Evolutionary conservation across 257 asterid genomes (phyloP), one percentile per base, ranked within the genome.

Genomic region (Gentiana straminea): DNA sequence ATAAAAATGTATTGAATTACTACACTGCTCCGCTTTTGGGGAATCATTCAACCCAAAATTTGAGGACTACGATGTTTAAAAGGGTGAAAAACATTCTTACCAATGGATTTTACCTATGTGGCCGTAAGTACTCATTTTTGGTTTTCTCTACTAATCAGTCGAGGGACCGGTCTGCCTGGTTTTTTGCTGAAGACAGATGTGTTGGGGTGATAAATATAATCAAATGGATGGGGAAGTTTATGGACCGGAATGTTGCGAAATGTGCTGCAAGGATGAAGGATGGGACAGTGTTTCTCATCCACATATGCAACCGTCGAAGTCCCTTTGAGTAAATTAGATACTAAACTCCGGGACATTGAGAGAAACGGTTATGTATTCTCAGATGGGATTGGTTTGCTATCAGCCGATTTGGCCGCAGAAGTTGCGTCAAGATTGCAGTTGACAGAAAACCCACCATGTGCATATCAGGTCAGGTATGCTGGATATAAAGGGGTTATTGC

Each of bases 271-370:
- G 97, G 70, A 81, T 92, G 92, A 36, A 76, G 97, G 70, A 81
- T 92, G 92, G 97, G 98, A 5, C 94, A 77, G 51, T 92, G 97
- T 77, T 88, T 88, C 79, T 92, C 97, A 24, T 92, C 95, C 11
- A 92, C 98, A 43, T 88, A 85, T 68, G 95, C 95, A 33, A 88
- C 98, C n/a, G 79, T 88, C 35, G 76, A 78, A 61, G 94, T 88
- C 60, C 86, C 82, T 8, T 11, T 51, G 33, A 33, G 35, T 6
- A 52, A 79, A 62, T 81, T 79, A 51, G 67, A 79, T 57, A 45
- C 61, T 0, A 33, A 74, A 54, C 58, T 81, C 59, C 64, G 70
- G 0, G 98, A 92, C 60, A 55, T 87, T 32, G 57, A 70, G 64
- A 77, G 93, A 72, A 92, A 92, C 39, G 73, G 36, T 3, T 80